Conservation (phyloP, 2,329 filamentous ascomycete genomes). For the Fusarium algeriense region DNA sequence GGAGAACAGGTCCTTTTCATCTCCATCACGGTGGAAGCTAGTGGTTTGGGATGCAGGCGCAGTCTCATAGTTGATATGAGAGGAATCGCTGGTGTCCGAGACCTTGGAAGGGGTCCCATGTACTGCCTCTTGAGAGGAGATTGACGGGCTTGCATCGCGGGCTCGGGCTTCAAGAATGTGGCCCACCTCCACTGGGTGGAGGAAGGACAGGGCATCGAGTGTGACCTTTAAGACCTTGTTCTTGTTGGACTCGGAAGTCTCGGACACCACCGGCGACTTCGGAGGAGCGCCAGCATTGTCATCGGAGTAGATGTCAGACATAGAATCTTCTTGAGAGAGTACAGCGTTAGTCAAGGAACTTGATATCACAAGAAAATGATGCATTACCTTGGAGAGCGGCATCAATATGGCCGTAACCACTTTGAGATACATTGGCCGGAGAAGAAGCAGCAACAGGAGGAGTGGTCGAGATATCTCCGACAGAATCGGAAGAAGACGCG, state of each 20-base stretch:
- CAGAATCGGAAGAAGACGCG: not conserved
- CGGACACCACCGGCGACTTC: not conserved
- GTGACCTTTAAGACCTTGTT: not conserved
- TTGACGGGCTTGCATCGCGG: not conserved
- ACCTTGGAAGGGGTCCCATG: not conserved
- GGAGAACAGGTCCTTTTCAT: constrained; percentile 8
- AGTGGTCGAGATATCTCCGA: not conserved
- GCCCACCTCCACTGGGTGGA: not conserved
- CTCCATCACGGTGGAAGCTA: not conserved
- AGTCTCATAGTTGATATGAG: too few relatives aligned
- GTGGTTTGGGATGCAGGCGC: too few relatives aligned
- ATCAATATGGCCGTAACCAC: not conserved
- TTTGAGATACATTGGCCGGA: not conserved
- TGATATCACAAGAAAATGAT: too few relatives aligned
- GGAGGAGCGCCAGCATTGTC: not conserved
- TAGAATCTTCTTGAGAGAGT: not conserved
- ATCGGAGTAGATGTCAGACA: not conserved
- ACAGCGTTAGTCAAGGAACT: not conserved
- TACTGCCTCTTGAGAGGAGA: not conserved
- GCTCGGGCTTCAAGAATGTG: not conserved
- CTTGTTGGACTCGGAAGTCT: not conserved
- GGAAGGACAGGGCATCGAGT: not conserved
- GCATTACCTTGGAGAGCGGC: not conserved
- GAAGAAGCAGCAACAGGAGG: not conserved
- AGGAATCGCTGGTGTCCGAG: not conserved